These are phyloP conservation scores for Apium graveolens DNA, from an alignment of 129 eudicot species.

Conservation along the genomic window DNA sequence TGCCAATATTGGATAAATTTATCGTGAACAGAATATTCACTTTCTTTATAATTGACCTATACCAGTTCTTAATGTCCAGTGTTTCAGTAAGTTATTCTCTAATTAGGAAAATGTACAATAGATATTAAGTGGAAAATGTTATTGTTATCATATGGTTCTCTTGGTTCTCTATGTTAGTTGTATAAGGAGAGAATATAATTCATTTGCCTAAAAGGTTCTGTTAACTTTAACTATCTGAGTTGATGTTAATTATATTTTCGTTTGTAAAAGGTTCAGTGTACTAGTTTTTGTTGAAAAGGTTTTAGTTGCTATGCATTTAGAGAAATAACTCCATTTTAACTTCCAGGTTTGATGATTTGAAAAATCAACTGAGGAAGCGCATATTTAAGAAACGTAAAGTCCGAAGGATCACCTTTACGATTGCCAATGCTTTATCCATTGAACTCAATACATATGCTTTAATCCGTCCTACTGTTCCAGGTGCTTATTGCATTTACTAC, in stretches of 20 bases:
- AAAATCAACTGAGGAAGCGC: conserved; percentile 75
- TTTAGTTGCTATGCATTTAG: not conserved
- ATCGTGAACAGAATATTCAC: not conserved
- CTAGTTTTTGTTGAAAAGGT: not conserved
- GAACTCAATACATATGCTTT: conserved; percentile 87
- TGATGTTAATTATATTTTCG: too few relatives aligned
- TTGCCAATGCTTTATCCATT: conserved; percentile 68
- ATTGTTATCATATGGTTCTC: not conserved
- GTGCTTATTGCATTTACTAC: conserved; percentile 27
- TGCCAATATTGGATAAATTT: not conserved
- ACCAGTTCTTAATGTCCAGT: not conserved
- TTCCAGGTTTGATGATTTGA: conserved; percentile 78
- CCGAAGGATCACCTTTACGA: conserved; percentile 56
- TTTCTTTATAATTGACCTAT: not conserved
- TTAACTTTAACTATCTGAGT: too few relatives aligned
- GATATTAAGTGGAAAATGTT: not conserved
- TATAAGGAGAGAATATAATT: not conserved
- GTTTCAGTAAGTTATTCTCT: not conserved
- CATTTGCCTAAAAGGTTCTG: not conserved
- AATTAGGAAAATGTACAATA: not conserved
- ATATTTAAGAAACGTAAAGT: conserved; percentile 87
- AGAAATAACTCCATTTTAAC: not conserved
- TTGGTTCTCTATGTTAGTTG: not conserved
- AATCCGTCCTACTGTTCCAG: conserved; percentile 88
- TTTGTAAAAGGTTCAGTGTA: not conserved